A percentile compares a stretch with the other conserved stretches of the same genome.
Evolutionary conservation across 331 rosid species (phyloP).

Genomic region (Arachis monticola): DNA sequence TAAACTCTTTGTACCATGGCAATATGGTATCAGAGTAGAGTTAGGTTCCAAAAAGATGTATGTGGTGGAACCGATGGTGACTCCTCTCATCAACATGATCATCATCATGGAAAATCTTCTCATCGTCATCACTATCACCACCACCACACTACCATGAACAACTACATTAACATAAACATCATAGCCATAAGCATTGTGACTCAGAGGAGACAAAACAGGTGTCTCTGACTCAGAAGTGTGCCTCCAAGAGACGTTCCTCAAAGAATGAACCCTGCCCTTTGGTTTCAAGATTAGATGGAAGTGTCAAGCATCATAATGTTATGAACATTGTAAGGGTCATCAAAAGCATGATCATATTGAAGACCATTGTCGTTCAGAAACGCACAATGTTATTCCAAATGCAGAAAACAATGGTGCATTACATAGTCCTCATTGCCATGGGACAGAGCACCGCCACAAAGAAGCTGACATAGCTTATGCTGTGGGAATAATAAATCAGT

Average conservation of each 20-base stretch:
- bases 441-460: slow-evolving; percentile 38
- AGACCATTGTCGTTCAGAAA: slow-evolving; percentile 31
- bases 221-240: slow-evolving; percentile 46
- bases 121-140: slow-evolving; percentile 29
- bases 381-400: slow-evolving; percentile 14
- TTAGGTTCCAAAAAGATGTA: slow-evolving; percentile 43
- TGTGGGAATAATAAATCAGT: no score
- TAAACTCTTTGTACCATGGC: no score
- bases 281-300: slow-evolving; percentile 44
- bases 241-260: slow-evolving; percentile 38
- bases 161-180: slow-evolving; percentile 30
- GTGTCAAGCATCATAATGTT: slow-evolving; percentile 25
- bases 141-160: slow-evolving; percentile 34
- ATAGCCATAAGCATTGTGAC: slow-evolving; percentile 46
- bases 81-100: slow-evolving; percentile 43
- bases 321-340: slow-evolving; percentile 35
- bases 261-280: slow-evolving; percentile 41
- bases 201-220: slow-evolving; percentile 41
- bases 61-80: slow-evolving; percentile 36
- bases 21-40: no score
- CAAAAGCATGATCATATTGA: slow-evolving; percentile 44
- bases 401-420: slow-evolving; percentile 14
- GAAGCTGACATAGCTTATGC: neutral
- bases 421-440: slow-evolving; percentile 33
- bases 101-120: slow-evolving; percentile 38